Evolutionary conservation across 139 green algal genomes (phyloP).

Genomic region (Choricystis sp.): DNA sequence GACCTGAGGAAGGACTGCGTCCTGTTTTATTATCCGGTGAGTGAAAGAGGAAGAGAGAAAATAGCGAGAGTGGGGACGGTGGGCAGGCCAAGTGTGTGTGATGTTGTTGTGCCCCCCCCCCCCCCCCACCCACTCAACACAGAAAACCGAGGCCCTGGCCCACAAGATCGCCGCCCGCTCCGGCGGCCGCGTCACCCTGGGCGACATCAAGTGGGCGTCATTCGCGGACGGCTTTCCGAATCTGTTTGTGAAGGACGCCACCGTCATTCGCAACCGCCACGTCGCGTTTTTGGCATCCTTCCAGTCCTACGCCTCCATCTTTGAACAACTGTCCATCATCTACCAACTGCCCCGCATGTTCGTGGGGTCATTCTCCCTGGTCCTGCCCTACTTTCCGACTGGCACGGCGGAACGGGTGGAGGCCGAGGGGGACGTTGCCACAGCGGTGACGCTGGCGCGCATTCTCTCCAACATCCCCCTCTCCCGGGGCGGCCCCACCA

Average conservation of each 20-base stretch:
- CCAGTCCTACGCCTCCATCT: constrained; percentile 71
- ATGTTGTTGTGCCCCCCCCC: not conserved
- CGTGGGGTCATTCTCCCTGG: constrained; percentile 87
- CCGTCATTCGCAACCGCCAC: constrained; percentile 77
- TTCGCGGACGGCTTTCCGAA: constrained; percentile 98
- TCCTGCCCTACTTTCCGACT: constrained; percentile 97
- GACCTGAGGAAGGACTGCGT: constrained; percentile 59
- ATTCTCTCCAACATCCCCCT: constrained; percentile 92
- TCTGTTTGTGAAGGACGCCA: constrained; percentile 89
- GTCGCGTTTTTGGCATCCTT: constrained; percentile 96
- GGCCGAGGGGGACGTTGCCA: constrained; percentile 81
- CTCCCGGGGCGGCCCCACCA: constrained; percentile 76
- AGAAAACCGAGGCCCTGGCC: constrained; percentile 55
- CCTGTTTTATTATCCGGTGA: constrained; percentile 71
- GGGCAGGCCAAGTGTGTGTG: no score
- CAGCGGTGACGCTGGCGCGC: constrained; percentile 84
- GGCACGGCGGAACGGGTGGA: constrained; percentile 75
- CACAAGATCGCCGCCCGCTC: constrained; percentile 45
- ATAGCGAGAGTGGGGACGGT: no score
- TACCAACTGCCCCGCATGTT: constrained; percentile 93
- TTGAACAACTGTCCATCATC: constrained; percentile 94
- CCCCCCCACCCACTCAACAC: not conserved
- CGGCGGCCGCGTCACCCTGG: constrained; percentile 48
- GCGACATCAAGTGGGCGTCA: constrained; percentile 70
- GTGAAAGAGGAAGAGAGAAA: not conserved